Evolutionary conservation across 768 basidiomycete species (phyloP), one percentile per base, ranked within the genome.

Genomic region (Phanerochaete sordida): DNA sequence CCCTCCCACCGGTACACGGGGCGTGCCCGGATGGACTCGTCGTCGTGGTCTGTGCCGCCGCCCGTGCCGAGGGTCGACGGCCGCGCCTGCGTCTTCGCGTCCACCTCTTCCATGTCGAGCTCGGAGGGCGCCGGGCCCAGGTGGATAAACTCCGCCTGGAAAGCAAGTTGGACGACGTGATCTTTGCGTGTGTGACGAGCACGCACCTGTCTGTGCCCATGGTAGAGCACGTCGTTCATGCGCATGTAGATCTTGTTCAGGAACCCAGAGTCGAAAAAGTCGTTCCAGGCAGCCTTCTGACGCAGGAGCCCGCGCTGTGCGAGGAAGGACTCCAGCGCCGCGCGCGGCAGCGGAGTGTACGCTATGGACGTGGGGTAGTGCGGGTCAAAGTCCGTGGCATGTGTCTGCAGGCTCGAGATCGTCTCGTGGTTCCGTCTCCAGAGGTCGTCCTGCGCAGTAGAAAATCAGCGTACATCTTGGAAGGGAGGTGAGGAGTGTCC

Each of bases 191-290:
- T 11, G 39, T 9, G 13, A 24, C 21, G 11, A 12, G 9, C 3
- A 70, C 81, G 66, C 66, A 87, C 86, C 70, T 76, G 70, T 37
- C 74, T 75, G 24, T 72, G 68, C 4, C 83, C 82, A 56, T 80
- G 79, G 67, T 85, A 90, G 5, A 81, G 82, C 9, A 82, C 80
- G 58, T 90, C 86, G 66, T 90, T 88, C 68, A 92, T 72, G 13
- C 87, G 80, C 15, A 86, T 72, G 67, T 91, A 91, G 21, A 91
- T 67, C 67, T 86, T 87, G 73, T 91, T 91, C 64, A 91, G 68
- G 59, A 90, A 80, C 12, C 87, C 87, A 7, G 81, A 71, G 64
- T 88, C 80, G 63, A 89, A 81, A 55, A 82, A 81, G 56, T 84
- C 80, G 5, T 68, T 66, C 71, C 76, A 73, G 43, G 70, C 73